These are phyloP conservation scores for Salvia hispanica DNA, from an alignment of 257 asterid genomes.

Conservation along the genomic window DNA sequence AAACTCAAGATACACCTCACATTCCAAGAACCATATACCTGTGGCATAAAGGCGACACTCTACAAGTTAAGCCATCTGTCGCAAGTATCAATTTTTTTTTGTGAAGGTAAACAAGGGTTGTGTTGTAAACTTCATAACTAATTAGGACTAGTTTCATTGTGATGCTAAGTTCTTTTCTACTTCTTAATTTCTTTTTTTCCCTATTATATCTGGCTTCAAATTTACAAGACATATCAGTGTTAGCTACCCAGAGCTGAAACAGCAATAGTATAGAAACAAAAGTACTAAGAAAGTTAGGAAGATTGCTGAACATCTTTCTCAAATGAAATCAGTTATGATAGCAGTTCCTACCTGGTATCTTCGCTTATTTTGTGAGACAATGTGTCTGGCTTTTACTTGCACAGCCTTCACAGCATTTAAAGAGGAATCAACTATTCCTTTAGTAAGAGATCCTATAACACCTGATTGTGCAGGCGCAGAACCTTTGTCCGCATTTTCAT, in stretches of 20 bases:
- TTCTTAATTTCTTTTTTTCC: not conserved
- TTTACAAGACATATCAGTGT: constrained; percentile 3
- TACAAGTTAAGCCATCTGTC: not conserved
- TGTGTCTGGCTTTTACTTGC: constrained; percentile 93
- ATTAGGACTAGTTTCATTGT: constrained; percentile 19
- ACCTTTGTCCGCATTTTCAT: constrained; percentile 47
- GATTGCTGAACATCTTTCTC: constrained; percentile 16
- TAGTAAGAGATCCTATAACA: constrained; percentile 71
- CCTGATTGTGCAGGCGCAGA: constrained; percentile 63
- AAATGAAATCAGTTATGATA: constrained; percentile 27
- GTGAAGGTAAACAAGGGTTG: not conserved
- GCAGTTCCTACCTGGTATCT: constrained; percentile 82
- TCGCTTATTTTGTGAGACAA: constrained; percentile 93
- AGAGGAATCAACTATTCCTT: constrained; percentile 90
- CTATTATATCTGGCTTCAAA: constrained; percentile 14
- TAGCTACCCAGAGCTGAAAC: constrained; percentile 22
- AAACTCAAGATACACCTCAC: constrained; percentile 4
- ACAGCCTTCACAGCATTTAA: constrained; percentile 88
- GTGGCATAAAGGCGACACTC: constrained; percentile 1
- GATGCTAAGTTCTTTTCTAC: constrained; percentile 13
- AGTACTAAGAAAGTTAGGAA: constrained; percentile 4
- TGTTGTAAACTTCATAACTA: constrained; percentile 11
- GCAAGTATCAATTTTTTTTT: constrained; percentile 2
- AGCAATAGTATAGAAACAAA: constrained; percentile 8
- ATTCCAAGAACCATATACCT: constrained; percentile 14